Base-by-base conservation (phyloP, 495 filamentous ascomycete species). In the Daldinia grandis region DNA sequence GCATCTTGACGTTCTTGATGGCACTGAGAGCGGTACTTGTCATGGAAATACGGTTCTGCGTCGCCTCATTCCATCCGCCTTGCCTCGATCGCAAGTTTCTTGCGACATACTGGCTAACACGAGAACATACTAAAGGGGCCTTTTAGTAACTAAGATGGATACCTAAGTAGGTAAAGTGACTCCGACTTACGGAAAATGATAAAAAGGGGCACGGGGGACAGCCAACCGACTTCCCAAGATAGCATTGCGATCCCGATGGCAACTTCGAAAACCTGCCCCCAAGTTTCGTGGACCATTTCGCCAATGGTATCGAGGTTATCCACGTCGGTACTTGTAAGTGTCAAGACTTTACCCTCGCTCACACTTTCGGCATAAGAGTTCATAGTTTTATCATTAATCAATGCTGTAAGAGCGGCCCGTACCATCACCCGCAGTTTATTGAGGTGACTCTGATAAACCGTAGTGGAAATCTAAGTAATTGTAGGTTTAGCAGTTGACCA, bases 1-100 rank as follows among this genome's bases (percentile, higher is more conserved):
- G 81, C 84, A 90, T 88, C 66, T 91, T 91, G 40, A 92, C 78
- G 14, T 80, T 78, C 66, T 90, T 90, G 71, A 89, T 87, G 0
- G 85, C 81, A 10, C 83, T 77, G 4, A 91, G 72, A 78, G 87
- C 84, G 0, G 81, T 70, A 5, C 79, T 81, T 6, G 85, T 88
- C 28, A 80, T 78, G 24, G 81, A 79, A 31, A 89, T 84, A 19
- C 87, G 84, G 58, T 74, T 78, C 60, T 87, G 80, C 9, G 86
- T 87, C 12, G 86, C 85, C 35, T 75, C 68, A 27, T 85, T 82
- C 85, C 85, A 90, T 21, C 74, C 65, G 10, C 76, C 82, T 62
- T 87, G 85, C 30, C 79, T 76, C 31, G 76, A 66, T 38, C 84
- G 80, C 1, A 85, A 75, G 64, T 85, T 78, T 8, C 78, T 81